phyloP scores from a whole-genome alignment of 2,329 filamentous ascomycete genomes.

The Nigrospora oryzae region DNA sequence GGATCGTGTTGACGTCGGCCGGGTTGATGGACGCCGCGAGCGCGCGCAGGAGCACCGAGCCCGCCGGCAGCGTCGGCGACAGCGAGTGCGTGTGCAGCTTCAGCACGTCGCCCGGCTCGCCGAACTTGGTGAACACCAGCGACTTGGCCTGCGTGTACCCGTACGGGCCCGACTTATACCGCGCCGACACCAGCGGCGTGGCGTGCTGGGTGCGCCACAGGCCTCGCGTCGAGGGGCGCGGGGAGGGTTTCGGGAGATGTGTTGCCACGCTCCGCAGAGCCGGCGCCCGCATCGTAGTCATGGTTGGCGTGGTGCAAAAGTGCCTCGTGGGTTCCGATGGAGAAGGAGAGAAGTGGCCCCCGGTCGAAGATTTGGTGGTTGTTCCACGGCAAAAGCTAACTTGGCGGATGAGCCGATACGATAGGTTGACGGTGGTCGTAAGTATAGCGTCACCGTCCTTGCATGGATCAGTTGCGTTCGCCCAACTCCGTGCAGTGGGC shows the following conservation, averaged over 20 bases:
- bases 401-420: too few relatives aligned
- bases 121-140: slow-evolving; percentile 67
- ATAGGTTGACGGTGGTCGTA: too few relatives aligned
- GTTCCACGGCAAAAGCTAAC: too few relatives aligned
- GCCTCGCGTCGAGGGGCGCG: slow-evolving; percentile 6
- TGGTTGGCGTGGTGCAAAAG: not conserved
- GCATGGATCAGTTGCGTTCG: too few relatives aligned
- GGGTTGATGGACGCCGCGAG: slow-evolving; percentile 93
- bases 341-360: too few relatives aligned
- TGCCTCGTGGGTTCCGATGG: too few relatives aligned
- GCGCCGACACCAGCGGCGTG: slow-evolving; percentile 19
- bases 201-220: not conserved
- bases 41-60: slow-evolving; percentile 68
- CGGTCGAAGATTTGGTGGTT: too few relatives aligned
- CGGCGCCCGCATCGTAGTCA: not conserved
- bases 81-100: slow-evolving; percentile 70
- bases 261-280: not conserved
- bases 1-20: slow-evolving; percentile 95
- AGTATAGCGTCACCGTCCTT: too few relatives aligned
- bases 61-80: slow-evolving; percentile 59
- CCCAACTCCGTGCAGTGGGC: too few relatives aligned
- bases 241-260: not conserved
- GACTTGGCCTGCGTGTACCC: slow-evolving; percentile 81
- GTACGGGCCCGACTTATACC: slow-evolving; percentile 54
- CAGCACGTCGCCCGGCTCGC: slow-evolving; percentile 65